Conservation (phyloP, 108 stramenopile genomes). For the Skeletonema grethae region DNA sequence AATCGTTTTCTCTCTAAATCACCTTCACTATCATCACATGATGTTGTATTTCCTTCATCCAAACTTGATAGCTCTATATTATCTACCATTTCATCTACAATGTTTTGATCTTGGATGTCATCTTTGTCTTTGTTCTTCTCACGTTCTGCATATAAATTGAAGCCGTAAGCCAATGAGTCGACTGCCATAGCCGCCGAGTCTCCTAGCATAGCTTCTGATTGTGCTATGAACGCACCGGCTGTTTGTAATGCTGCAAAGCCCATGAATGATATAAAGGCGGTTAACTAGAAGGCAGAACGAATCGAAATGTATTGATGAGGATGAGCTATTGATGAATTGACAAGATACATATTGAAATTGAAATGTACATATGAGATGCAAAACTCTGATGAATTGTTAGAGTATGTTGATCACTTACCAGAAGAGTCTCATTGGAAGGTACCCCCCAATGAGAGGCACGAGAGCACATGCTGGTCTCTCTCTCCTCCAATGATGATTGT, state of each 20-base stretch:
- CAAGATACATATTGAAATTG: no score
- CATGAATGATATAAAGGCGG: conserved; percentile 66
- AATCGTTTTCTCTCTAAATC: conserved; percentile 20
- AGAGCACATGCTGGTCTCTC: no score
- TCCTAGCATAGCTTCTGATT: conserved; percentile 62
- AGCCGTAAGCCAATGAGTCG: conserved; percentile 66
- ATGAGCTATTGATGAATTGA: no score
- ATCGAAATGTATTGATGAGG: no score
- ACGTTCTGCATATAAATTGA: conserved; percentile 66
- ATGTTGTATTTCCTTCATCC: conserved; percentile 7
- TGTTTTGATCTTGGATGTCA: not conserved
- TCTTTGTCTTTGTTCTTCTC: conserved; percentile 38
- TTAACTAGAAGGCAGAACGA: conserved; percentile 5
- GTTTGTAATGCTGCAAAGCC: conserved; percentile 57
- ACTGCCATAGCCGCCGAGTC: conserved; percentile 72
- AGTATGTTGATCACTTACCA: conserved; percentile 16
- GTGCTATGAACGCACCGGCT: conserved; percentile 55
- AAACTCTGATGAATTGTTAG: no score
- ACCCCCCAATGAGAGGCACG: no score
- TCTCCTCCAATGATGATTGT: no score
- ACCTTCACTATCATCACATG: not conserved
- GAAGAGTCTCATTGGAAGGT: conserved; percentile 53
- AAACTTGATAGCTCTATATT: conserved; percentile 8
- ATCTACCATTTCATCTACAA: conserved; percentile 1
- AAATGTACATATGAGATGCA: no score